Conservation (phyloP, 768 basidiomycete genomes). For the Kwoniella bestiolae region DNA sequence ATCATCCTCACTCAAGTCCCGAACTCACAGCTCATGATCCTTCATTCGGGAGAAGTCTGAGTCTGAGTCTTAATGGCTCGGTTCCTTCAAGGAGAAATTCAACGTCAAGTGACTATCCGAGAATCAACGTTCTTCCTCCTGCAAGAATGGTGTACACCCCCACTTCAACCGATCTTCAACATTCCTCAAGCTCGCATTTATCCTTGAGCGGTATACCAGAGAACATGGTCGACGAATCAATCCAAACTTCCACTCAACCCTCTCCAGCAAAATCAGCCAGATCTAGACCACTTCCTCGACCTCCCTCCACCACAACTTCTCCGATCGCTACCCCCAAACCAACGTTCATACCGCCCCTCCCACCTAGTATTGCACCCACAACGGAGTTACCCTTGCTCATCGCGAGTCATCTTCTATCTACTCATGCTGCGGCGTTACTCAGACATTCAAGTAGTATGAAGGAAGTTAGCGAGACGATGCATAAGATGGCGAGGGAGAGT, state of each 20-base stretch:
- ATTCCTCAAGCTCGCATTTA: conserved; percentile 4
- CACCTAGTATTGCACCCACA: neutral
- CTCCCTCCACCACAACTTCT: conserved; percentile 1
- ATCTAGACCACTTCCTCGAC: conserved; percentile 9
- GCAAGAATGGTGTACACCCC: neutral
- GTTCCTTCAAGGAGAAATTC: neutral
- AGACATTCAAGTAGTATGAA: conserved; percentile 26
- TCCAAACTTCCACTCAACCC: conserved; percentile 11
- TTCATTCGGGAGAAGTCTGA: neutral
- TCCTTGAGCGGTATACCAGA: neutral
- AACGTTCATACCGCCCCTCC: conserved; percentile 12
- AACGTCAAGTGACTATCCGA: neutral
- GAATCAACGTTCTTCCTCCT: too few species aligned
- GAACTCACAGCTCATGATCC: neutral
- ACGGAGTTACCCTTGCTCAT: conserved; percentile 36
- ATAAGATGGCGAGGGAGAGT: conserved; percentile 36
- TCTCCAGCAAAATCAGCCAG: conserved; percentile 8
- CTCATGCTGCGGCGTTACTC: conserved; percentile 38
- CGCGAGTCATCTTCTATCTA: conserved; percentile 44
- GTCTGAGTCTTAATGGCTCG: neutral
- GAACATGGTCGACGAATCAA: conserved; percentile 10
- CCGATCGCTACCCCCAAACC: conserved; percentile 5
- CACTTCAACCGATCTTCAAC: neutral
- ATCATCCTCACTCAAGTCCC: neutral
- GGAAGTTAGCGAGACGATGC: conserved; percentile 34